These are phyloP conservation scores for Epichloe festucae DNA, from an alignment of 2,329 filamentous ascomycete species.

Conservation along the genomic window DNA sequence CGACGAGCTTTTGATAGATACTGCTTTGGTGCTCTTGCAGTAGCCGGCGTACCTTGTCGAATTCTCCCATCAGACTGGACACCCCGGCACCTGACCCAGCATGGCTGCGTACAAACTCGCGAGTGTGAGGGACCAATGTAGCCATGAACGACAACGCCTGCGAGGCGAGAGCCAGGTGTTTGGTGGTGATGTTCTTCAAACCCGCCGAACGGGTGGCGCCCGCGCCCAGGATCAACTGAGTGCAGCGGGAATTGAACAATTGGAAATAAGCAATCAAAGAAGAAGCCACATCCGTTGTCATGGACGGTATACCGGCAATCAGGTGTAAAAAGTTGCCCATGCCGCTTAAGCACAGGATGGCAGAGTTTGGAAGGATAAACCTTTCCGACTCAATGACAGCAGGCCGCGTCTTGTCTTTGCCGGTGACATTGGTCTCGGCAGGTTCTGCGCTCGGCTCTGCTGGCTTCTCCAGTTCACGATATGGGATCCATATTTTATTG, in stretches of 20 bases:
- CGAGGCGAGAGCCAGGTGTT: slow-evolving; percentile 82
- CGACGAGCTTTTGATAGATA: slow-evolving; percentile 85
- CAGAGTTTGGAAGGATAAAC: slow-evolving; percentile 77
- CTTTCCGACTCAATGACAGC: slow-evolving; percentile 74
- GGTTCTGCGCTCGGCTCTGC: slow-evolving; percentile 17
- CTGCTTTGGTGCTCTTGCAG: slow-evolving; percentile 82
- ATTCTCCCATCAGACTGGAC: slow-evolving; percentile 59
- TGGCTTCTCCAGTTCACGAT: slow-evolving; percentile 24
- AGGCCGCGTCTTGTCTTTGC: slow-evolving; percentile 52
- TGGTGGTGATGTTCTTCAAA: slow-evolving; percentile 90
- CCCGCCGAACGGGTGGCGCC: slow-evolving; percentile 82
- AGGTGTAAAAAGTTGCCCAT: slow-evolving; percentile 76
- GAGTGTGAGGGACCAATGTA: slow-evolving; percentile 74
- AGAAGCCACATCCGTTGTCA: slow-evolving; percentile 70
- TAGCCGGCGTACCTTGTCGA: slow-evolving; percentile 73
- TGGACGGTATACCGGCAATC: slow-evolving; percentile 73
- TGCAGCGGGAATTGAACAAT: slow-evolving; percentile 89
- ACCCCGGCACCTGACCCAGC: slow-evolving; percentile 37
- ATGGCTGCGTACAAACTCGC: slow-evolving; percentile 81
- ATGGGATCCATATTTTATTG: slow-evolving; percentile 44
- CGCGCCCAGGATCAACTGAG: slow-evolving; percentile 90
- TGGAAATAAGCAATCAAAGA: slow-evolving; percentile 77
- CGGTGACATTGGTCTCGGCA: slow-evolving; percentile 33
- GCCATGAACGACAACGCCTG: slow-evolving; percentile 83
- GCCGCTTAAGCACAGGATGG: slow-evolving; percentile 65